Evolutionary conservation across 2,329 filamentous ascomycete genomes (phyloP), one percentile per base, ranked within the genome.

Genomic region (Aspergillus pseudotamarii): DNA sequence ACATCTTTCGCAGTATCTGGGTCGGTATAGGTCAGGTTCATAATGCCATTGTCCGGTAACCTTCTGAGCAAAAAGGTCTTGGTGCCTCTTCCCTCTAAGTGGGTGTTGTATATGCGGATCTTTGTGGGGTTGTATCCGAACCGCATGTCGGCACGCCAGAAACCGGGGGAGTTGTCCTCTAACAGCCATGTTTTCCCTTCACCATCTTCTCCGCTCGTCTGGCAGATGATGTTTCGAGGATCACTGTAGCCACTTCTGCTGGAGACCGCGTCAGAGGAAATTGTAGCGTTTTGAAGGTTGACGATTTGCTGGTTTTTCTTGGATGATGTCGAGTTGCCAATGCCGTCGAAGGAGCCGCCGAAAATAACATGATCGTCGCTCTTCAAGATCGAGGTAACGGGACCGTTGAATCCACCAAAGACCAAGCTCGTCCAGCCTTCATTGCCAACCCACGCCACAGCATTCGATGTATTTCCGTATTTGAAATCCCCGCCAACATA

Each of bases 371-470:
- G 91, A 10, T 91, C 92, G 70, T 92, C 91, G 1, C 89, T 87
- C 79, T 92, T 93, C 57, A 88, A 85, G 69, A 99, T 98, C 43
- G 94, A 91, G 66, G 88, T 87, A 58, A 99, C 93, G 2, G 92
- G 92, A 30, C 94, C 94, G 78, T 98, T 98, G 80, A 99, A 96
- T 26, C 96, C 96, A 46, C 89, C 88, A 81, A 99, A 99, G 2
- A 94, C 91, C 61, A 99, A 81, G 72, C 92, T 91, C 23, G 86
- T 86, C 90, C 92, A 97, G 56, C 86, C 88, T 34, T 87, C 81
- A 11, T 82, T 85, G 30, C 83, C 83, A 28, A 85, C 83, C 93
- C 93, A 98, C 14, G 91, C 87, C 69, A 97, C 90, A 6, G 94
- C 96, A 76, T 99, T 98, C 30, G 90, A 92, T 8, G 93, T 95